Evolutionary conservation across 768 basidiomycete species (phyloP), one percentile per base, ranked within the genome.

Genomic region (Amanita rimosa): DNA sequence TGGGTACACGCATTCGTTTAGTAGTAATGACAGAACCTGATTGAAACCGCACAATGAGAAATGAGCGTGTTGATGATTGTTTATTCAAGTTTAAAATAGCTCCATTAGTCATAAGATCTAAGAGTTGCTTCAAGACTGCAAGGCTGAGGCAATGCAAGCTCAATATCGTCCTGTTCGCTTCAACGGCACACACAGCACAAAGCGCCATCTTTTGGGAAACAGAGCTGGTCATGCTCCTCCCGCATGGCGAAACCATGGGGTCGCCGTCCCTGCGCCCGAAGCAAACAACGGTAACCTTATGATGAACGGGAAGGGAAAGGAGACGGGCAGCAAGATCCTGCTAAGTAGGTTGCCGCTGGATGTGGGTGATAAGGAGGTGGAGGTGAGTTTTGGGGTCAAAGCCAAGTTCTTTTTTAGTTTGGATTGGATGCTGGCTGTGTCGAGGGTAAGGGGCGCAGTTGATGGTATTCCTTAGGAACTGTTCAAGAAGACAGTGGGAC

Each of bases 401-500:
- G 6, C 39, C 10, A 21, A 4, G 10, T 9, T 9, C 2, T 27
- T 26, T 26, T 22, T 2, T 27, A 27, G 26, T 9, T 27, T 27
- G 8, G 26, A 3, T 9, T n/a, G 26, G 8, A 27, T 27, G 26
- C 26, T 27, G 26, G 2, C 5, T 2, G 2, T 29, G 10, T 44
- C 31, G 29, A 11, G 38, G 37, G n/a, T 34, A 24, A 1, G 21
- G 41, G 44, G 51, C 38, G 47, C 40, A 36, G 44, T 33, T 46
- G 46, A 21, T 39, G 16, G 2, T 36, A 21, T 24, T 14, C 33
- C 52, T 35, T 56, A 89, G 86, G 80, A 84, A 35, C 67, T 89
- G 45, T 87, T 89, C 62, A 73, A 67, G 53, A 86, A 81, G 62
- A 89, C 86, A 0, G 72, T 89, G 19, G 86, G 86, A 3, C 83